Conservation (phyloP, 73 alveolate genomes). For the Uronychia binucleata region DNA sequence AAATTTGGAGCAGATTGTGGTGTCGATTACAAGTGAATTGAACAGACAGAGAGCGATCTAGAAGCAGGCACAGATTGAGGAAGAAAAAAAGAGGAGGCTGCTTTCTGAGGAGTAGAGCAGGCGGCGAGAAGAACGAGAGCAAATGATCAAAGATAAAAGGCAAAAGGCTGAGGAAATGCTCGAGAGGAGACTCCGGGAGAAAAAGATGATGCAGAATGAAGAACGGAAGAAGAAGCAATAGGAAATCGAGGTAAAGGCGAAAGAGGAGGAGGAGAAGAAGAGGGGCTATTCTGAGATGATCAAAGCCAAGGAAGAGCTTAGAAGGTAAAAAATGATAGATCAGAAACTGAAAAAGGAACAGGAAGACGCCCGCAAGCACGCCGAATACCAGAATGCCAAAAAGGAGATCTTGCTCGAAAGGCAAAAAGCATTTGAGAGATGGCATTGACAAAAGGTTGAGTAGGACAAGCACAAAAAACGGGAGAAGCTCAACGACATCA, state of each 20-base stretch:
- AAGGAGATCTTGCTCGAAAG: not conserved
- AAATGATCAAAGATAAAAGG: not conserved
- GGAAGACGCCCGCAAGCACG: not conserved
- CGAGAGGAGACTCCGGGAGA: not conserved
- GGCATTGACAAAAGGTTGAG: not conserved
- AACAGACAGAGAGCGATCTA: not conserved
- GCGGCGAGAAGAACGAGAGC: conserved; percentile 3
- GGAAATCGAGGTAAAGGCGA: not conserved
- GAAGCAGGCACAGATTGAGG: conserved; percentile 6
- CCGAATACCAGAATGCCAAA: not conserved
- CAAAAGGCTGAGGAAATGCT: not conserved
- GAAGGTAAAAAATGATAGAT: not conserved
- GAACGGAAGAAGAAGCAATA: not conserved
- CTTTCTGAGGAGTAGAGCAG: conserved; percentile 20
- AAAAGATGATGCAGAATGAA: not conserved
- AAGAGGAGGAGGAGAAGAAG: conserved; percentile 2
- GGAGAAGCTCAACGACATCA: no score
- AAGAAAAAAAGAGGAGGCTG: conserved; percentile 15
- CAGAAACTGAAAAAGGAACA: not conserved
- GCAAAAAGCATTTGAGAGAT: conserved; percentile 2
- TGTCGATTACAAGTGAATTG: not conserved
- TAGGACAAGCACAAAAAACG: no score
- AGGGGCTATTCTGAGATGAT: not conserved
- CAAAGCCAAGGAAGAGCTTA: not conserved
- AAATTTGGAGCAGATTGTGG: not conserved